Evolutionary conservation across 495 filamentous ascomycete genomes (phyloP), one percentile per base, ranked within the genome.

Genomic region (Daldinia decipiens): DNA sequence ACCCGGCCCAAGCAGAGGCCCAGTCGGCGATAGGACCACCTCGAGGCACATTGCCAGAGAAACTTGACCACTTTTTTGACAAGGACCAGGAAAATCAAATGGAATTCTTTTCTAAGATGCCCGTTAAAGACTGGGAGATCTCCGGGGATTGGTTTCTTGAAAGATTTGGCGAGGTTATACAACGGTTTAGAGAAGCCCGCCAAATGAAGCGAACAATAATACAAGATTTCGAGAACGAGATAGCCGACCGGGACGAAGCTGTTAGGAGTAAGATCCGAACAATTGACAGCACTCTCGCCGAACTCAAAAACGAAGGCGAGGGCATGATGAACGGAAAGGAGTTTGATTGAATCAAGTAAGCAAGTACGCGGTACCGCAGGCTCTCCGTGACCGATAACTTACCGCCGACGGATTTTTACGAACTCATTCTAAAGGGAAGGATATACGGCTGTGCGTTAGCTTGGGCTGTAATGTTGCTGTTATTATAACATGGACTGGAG

Each of bases 71-170:
- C 59, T 82, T 83, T 68, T 64, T 74, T 55, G 43, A 31, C 60
- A 69, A 81, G 62, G 70, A 76, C 24, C 55, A 79, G 77, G 34
- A 81, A 19, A 83, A 86, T 17, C 90, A 92, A 63, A 80, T 81
- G 53, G 77, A 81, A 1, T 92, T 93, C 77, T 89, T 94, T 68
- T 79, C 84, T 9, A 84, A 83, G 5, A 81, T 97, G 74, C 74
- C 86, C 3, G 83, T 92, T 24, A 81, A 86, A 27, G 90, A 95
- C 75, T 95, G 93, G 91, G 93, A 97, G 75, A 84, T 90, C 53
- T 87, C 90, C 13, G 93, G 93, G 7, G 92, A 97, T 67, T 89
- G 91, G 83, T 87, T 97, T 43, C 79, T 95, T 13, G 87, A 88
- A 3, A 86, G 85, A 66, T 94, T 95, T 71, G 81, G 82, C 5